Conservation (phyloP, 495 filamentous ascomycete genomes). For the Apiosordaria backusii region DNA sequence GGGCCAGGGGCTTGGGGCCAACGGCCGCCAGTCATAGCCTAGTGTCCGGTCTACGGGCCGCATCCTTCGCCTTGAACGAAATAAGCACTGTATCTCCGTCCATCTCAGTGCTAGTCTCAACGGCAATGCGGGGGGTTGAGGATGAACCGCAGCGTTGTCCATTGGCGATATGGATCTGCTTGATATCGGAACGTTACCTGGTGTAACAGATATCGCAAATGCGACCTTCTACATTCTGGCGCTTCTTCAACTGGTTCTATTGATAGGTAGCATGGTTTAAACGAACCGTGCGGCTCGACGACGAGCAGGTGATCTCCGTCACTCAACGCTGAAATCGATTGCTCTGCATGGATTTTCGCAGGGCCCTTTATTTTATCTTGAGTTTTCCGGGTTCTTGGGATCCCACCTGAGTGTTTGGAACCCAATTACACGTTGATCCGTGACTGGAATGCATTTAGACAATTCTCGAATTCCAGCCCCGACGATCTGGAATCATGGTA, state of each 20-base stretch:
- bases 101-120: neutral
- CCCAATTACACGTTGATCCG: neutral
- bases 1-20: neutral
- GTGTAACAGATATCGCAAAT: neutral
- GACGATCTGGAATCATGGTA: neutral
- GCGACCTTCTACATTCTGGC: neutral
- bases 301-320: neutral
- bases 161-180: neutral
- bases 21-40: neutral
- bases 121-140: neutral
- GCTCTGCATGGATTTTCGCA: neutral
- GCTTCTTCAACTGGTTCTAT: neutral
- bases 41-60: neutral
- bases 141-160: neutral
- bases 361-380: neutral
- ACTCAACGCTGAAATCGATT: neutral
- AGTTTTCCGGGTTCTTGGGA: neutral
- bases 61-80: neutral
- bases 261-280: neutral
- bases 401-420: neutral
- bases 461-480: neutral
- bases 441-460: neutral
- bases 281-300: neutral
- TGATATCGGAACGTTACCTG: neutral
- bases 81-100: neutral